These are phyloP conservation scores for Leccinum disarticulatum DNA, from an alignment of 768 basidiomycete species.

Conservation along the genomic window DNA sequence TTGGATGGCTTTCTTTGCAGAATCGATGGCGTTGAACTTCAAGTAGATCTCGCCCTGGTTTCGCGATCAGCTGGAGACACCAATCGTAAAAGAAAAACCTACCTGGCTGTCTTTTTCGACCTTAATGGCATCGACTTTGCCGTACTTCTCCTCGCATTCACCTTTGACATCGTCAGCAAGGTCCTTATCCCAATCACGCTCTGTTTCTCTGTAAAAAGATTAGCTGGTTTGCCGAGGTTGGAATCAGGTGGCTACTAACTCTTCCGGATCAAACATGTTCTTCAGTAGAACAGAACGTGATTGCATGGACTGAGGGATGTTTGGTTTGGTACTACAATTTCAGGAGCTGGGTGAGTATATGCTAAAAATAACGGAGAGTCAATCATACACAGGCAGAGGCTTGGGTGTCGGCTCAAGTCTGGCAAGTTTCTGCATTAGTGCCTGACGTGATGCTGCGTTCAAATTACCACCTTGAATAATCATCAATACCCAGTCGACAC, in stretches of 20 bases:
- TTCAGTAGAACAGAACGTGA: constrained; percentile 87
- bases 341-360: constrained; percentile 14
- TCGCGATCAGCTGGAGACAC: constrained; percentile 12
- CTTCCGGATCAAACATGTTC: constrained; percentile 98
- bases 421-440: constrained; percentile 99
- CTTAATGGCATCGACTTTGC: constrained; percentile 82
- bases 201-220: constrained; percentile 72
- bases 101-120: constrained; percentile 95
- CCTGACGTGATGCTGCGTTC: constrained; percentile 97
- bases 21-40: constrained; percentile 79
- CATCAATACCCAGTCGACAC: constrained; percentile 11
- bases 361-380: neutral
- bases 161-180: constrained; percentile 94
- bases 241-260: constrained; percentile 51
- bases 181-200: constrained; percentile 94
- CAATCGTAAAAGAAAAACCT: constrained; percentile 20
- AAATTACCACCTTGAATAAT: constrained; percentile 82
- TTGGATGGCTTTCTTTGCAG: constrained; percentile 80
- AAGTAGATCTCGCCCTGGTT: constrained; percentile 94
- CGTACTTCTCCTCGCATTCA: constrained; percentile 92
- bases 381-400: constrained; percentile 61
- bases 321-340: constrained; percentile 61
- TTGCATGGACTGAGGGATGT: constrained; percentile 81
- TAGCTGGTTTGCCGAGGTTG: constrained; percentile 2
- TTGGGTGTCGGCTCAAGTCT: constrained; percentile 74